phyloP scores from a whole-genome alignment of 2,329 filamentous ascomycete genomes.

The Teratosphaeriaceae sp. region DNA sequence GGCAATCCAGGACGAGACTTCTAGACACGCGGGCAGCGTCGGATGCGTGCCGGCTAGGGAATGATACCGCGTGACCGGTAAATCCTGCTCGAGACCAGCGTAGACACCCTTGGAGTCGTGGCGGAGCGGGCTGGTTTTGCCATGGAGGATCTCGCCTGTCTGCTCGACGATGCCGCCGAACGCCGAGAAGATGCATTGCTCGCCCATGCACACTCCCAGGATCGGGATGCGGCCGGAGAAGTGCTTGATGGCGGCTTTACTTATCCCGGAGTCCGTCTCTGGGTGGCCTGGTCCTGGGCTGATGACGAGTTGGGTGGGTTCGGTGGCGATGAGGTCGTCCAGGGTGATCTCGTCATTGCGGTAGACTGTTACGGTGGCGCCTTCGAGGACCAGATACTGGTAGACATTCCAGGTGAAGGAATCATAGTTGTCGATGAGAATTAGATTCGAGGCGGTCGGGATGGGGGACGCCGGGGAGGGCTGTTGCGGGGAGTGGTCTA shows the following conservation, averaged over 20 bases:
- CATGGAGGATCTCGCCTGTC: conserved; percentile 93
- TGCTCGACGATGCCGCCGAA: conserved; percentile 89
- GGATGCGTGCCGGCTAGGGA: conserved; percentile 88
- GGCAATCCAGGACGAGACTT: conserved; percentile 85
- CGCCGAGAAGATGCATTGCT: conserved; percentile 95
- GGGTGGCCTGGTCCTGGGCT: conserved; percentile 95
- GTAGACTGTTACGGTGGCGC: conserved; percentile 76
- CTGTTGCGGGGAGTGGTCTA: conserved; percentile 71
- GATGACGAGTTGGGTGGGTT: conserved; percentile 88
- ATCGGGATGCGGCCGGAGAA: conserved; percentile 94
- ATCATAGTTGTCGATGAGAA: conserved; percentile 98
- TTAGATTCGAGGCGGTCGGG: conserved; percentile 76
- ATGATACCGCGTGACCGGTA: conserved; percentile 92
- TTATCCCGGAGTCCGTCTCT: conserved; percentile 83
- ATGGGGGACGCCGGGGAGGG: conserved; percentile 67
- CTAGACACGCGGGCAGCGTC: conserved; percentile 76
- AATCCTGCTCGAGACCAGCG: conserved; percentile 65
- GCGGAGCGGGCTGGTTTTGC: conserved; percentile 85
- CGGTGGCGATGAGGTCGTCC: conserved; percentile 72
- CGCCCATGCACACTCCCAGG: conserved; percentile 97
- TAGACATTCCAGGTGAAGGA: conserved; percentile 99
- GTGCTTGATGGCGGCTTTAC: conserved; percentile 81
- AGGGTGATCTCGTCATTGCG: conserved; percentile 88
- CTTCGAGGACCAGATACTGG: conserved; percentile 95
- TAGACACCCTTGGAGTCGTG: conserved; percentile 95